phyloP scores from a whole-genome alignment of 2,329 filamentous ascomycete genomes.

The Alternaria hordeiaustralica region DNA sequence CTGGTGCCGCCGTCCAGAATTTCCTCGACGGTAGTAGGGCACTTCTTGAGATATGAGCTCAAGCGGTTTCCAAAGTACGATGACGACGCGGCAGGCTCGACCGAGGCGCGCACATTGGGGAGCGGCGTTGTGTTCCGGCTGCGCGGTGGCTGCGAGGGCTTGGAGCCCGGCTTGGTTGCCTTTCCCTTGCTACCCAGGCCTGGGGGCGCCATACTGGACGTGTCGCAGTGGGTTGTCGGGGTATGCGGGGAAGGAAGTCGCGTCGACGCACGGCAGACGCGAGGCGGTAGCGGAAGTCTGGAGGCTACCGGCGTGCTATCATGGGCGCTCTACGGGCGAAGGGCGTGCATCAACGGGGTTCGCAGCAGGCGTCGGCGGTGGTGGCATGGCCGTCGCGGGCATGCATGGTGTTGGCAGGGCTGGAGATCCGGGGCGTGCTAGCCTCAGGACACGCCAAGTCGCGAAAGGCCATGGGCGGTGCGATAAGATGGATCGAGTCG shows the following conservation, averaged over 20 bases:
- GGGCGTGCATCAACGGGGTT: neutral
- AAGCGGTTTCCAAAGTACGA: constrained; percentile 69
- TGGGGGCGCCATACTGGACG: constrained; percentile 40
- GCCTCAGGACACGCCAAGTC: neutral
- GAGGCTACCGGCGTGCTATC: neutral
- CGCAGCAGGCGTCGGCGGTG: neutral
- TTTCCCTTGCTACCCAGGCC: constrained; percentile 58
- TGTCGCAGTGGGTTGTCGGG: constrained; percentile 5
- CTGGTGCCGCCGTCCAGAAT: constrained; percentile 69
- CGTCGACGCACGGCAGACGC: constrained; percentile 1
- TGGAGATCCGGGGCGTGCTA: neutral
- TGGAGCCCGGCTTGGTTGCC: constrained; percentile 51
- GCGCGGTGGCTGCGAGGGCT: constrained; percentile 48
- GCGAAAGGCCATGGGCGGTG: neutral
- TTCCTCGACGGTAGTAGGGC: constrained; percentile 70
- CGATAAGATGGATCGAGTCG: neutral
- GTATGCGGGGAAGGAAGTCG: constrained; percentile 17
- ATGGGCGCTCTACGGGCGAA: neutral
- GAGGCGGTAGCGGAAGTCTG: neutral
- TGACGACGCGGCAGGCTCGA: constrained; percentile 39
- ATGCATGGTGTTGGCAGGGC: neutral
- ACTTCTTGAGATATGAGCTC: constrained; percentile 62
- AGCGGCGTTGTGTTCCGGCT: constrained; percentile 82
- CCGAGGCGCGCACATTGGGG: constrained; percentile 59
- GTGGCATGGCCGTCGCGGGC: neutral